phyloP scores from a whole-genome alignment of 306 rosid genomes.

The Quercus aquifolioides region DNA sequence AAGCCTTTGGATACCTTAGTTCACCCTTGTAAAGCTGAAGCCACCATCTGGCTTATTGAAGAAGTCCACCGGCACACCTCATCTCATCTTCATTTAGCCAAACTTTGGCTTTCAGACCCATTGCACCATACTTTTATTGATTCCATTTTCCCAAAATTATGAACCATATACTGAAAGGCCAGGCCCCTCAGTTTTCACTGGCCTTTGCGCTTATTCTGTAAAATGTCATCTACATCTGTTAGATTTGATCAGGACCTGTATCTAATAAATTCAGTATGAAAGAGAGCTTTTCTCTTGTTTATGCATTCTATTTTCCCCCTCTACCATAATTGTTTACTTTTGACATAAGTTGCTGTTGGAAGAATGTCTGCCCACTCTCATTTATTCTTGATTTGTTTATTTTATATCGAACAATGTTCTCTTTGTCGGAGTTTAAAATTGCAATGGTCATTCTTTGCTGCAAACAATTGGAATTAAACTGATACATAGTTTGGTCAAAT shows the following conservation, averaged over 20 bases:
- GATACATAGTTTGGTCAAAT: background rate
- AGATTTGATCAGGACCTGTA: background rate
- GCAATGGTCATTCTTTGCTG: background rate
- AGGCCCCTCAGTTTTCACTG: constrained; percentile 15
- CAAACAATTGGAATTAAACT: background rate
- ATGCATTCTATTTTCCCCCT: background rate
- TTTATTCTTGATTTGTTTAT: background rate
- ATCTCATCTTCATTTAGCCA: constrained; percentile 61
- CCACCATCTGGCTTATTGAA: constrained; percentile 78
- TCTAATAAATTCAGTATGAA: background rate
- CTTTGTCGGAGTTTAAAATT: background rate
- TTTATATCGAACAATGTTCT: background rate
- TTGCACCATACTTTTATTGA: constrained; percentile 63
- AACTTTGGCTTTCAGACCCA: constrained; percentile 69
- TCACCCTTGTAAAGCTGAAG: constrained; percentile 91
- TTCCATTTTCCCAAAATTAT: constrained; percentile 62
- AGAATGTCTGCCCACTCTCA: background rate
- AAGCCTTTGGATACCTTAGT: constrained; percentile 64
- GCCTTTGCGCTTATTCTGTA: constrained; percentile 14
- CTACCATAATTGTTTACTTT: background rate
- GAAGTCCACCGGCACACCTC: constrained; percentile 88
- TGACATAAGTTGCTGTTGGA: background rate
- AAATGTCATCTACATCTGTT: background rate
- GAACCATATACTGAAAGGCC: constrained; percentile 26
- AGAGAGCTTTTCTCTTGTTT: background rate